Percentiles rank a stretch among this genome's conserved stretches.
These are phyloP conservation scores for Neurospora sp. DNA, from an alignment of 495 filamentous ascomycete genomes.

Conservation along the genomic window DNA sequence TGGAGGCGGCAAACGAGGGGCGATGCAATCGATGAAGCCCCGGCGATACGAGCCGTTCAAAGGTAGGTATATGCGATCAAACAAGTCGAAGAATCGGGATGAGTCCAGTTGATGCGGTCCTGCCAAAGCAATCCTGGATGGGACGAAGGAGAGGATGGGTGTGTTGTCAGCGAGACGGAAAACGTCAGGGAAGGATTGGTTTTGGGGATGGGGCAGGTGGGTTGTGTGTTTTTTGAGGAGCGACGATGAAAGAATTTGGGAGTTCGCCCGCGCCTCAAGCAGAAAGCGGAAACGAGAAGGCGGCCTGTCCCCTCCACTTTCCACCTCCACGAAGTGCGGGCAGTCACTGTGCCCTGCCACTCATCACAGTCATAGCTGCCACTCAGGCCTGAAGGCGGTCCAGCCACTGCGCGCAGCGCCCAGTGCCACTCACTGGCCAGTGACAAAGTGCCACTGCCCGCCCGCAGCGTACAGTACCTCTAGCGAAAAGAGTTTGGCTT, in stretches of 20 bases:
- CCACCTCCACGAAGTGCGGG: not conserved
- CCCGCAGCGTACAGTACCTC: not conserved
- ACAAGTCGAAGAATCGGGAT: slow-evolving; percentile 43
- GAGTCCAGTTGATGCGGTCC: slow-evolving; percentile 17
- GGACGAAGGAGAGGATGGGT: not conserved
- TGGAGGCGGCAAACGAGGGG: slow-evolving; percentile 14
- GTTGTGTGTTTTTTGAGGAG: slow-evolving; percentile 23
- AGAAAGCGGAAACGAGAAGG: slow-evolving; percentile 22
- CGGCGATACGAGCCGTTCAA: slow-evolving; percentile 25
- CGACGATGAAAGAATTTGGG: slow-evolving; percentile 27
- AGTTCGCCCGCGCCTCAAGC: slow-evolving; percentile 1
- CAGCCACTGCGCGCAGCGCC: not conserved
- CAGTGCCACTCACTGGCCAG: not conserved
- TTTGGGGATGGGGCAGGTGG: slow-evolving; percentile 14
- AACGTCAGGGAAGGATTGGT: slow-evolving; percentile 20
- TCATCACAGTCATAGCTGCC: not conserved
- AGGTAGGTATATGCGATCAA: slow-evolving; percentile 34
- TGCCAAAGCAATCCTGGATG: not conserved
- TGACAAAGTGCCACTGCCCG: not conserved
- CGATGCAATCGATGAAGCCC: not conserved
- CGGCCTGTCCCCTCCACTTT: slow-evolving; percentile 1
- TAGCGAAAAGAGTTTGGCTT: not conserved
- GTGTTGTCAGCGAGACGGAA: not conserved
- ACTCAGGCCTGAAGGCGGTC: not conserved
- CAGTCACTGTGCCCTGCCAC: not conserved